Base-by-base conservation (phyloP, 176 grass and related monocot genomes). In the Eragrostis curvula region DNA sequence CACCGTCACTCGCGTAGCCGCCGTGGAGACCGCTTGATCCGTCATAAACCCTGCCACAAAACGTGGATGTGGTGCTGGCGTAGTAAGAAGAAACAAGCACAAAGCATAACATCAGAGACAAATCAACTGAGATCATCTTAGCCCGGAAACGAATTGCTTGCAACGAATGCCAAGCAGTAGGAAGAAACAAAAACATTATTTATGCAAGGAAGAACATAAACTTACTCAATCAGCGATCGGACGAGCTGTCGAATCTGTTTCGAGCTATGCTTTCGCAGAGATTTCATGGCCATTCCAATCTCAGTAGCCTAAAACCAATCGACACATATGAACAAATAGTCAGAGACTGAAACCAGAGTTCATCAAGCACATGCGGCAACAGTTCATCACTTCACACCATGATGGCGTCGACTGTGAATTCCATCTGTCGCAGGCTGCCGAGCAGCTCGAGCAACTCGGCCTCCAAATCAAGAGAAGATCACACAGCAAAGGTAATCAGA, bases 231-330 rank as follows among this genome's bases (percentile, higher is more conserved):
- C 11, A 93, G 88, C 13, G 88, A 85, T 32, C 88, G 85, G 9
- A 80, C 85, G 12, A 93, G 85, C 20, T 90, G 82, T 16, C 85
- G 73, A 88, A 93, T 90, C 71, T 80, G 82, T 66, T 93, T 93
- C 0, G 88, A 90, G 18, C 76, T 13, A 21, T 93, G 88, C 42
- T 85, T 93, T 21, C 62, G 25, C 25, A 93, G 82, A 24, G 74
- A 63, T 52, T 76, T 88, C 30, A 94, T 83, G 5, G 83, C 83
- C 40, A 44, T 91, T 27, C 88, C 92, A 63, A 91, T 94, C 66
- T 84, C 88, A 81, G 92, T 94, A 73, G 81, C 88, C 92, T 94
- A 84, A 12, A 43, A 53, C 5, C 53, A 88, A 84, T 73, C 9
- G 13, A 28, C 64, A 73, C 20, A 72, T 49, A 55, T 82, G 21